Conservation (phyloP, 2,329 filamentous ascomycete genomes). For the Paecilomyces variotii region DNA sequence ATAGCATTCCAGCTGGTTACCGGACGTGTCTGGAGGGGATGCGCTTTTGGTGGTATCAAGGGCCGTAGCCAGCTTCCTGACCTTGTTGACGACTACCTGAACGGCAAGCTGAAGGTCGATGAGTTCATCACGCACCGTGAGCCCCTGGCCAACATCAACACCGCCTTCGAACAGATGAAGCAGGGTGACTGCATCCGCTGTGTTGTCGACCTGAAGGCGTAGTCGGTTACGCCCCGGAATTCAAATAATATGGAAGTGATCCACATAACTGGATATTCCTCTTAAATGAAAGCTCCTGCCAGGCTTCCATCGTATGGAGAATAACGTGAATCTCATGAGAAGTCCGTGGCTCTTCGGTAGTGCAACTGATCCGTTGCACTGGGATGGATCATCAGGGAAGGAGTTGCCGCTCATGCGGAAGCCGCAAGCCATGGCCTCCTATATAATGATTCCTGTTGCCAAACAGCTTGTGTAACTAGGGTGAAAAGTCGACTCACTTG, state of each 20-base stretch:
- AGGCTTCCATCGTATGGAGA: not conserved
- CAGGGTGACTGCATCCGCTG: slow-evolving; percentile 93
- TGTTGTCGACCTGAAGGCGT: slow-evolving; percentile 61
- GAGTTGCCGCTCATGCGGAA: not conserved
- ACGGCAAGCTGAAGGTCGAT: slow-evolving; percentile 88
- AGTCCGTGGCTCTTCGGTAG: not conserved
- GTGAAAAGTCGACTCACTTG: not conserved
- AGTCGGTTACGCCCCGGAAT: not conserved
- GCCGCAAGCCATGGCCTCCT: not conserved
- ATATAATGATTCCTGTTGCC: not conserved
- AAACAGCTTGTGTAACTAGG: not conserved
- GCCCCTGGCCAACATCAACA: slow-evolving; percentile 73
- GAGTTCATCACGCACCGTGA: slow-evolving; percentile 99
- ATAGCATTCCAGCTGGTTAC: slow-evolving; percentile 97
- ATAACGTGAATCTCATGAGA: not conserved
- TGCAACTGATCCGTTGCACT: not conserved
- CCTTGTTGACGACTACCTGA: slow-evolving; percentile 83
- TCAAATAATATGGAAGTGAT: not conserved
- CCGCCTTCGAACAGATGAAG: slow-evolving; percentile 90
- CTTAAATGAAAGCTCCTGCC: not conserved
- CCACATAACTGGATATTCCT: not conserved
- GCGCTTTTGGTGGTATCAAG: slow-evolving; percentile 97
- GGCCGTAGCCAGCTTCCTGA: slow-evolving; percentile 83
- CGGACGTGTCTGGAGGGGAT: slow-evolving; percentile 94
- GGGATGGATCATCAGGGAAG: not conserved